phyloP scores from a whole-genome alignment of 2,329 filamentous ascomycete species.

The Cryphonectria radicalis region DNA sequence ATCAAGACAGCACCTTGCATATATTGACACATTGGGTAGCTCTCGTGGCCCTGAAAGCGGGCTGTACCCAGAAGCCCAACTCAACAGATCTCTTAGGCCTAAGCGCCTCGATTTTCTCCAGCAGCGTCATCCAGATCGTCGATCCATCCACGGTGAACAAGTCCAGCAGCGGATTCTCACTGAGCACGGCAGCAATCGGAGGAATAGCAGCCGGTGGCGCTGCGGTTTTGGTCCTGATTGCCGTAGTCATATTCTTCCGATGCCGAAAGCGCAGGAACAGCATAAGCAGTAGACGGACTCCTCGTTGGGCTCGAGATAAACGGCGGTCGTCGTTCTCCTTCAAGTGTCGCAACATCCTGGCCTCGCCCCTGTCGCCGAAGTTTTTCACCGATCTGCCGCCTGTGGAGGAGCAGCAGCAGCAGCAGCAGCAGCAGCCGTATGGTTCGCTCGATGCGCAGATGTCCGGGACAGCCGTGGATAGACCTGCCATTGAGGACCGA shows the following conservation, averaged over 20 bases:
- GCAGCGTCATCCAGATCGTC: conserved; percentile 33
- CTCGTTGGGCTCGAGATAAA: conserved; percentile 38
- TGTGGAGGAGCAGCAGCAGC: conserved; percentile 8
- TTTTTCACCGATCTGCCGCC: conserved; percentile 38
- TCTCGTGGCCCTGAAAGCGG: conserved; percentile 55
- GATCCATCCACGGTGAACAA: conserved; percentile 10
- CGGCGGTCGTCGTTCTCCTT: conserved; percentile 55
- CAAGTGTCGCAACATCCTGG: conserved; percentile 52
- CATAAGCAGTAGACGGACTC: conserved; percentile 36
- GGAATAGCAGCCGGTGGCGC: conserved; percentile 49
- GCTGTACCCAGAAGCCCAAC: conserved; percentile 52
- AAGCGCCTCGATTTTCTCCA: conserved; percentile 51
- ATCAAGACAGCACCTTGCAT: background rate
- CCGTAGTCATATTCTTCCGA: conserved; percentile 49
- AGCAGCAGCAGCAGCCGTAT: conserved; percentile 30
- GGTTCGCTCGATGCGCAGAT: conserved; percentile 33
- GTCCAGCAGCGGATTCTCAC: background rate
- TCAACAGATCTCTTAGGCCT: conserved; percentile 44
- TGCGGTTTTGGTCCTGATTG: conserved; percentile 42
- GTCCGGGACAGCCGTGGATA: background rate
- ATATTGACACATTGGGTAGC: conserved; percentile 39
- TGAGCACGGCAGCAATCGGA: conserved; percentile 40
- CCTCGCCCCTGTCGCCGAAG: conserved; percentile 43
- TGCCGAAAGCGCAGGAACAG: conserved; percentile 50
- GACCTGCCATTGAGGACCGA: background rate